phyloP scores from a whole-genome alignment of 2,329 filamentous ascomycete genomes.

The Sarocladium kiliense region DNA sequence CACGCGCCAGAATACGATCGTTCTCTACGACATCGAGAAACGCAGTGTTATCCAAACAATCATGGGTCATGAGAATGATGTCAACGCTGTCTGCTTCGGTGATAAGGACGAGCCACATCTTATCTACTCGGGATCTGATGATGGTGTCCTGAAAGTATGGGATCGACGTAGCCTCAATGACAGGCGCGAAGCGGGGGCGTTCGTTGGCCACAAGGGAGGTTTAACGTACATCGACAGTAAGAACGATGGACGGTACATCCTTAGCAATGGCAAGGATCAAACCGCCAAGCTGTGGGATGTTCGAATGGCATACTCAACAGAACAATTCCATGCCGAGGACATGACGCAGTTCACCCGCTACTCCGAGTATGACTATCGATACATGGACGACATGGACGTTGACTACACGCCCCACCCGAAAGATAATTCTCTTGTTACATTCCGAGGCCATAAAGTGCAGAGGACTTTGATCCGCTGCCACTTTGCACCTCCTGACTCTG shows the following conservation, averaged over 20 bases:
- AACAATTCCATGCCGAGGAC: slow-evolving; percentile 53
- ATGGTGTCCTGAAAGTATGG: slow-evolving; percentile 93
- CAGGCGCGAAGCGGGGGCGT: slow-evolving; percentile 62
- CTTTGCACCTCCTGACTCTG: slow-evolving; percentile 82
- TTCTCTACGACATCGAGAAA: slow-evolving; percentile 89
- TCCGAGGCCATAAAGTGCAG: slow-evolving; percentile 82
- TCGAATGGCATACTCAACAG: slow-evolving; percentile 77
- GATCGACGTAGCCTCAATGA: slow-evolving; percentile 90
- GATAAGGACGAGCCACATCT: slow-evolving; percentile 87
- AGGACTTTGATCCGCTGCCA: slow-evolving; percentile 92
- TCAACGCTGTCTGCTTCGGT: slow-evolving; percentile 95
- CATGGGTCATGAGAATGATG: slow-evolving; percentile 76
- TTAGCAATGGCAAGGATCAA: slow-evolving; percentile 94
- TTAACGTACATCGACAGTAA: slow-evolving; percentile 67
- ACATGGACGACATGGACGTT: slow-evolving; percentile 56
- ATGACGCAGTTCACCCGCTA: slow-evolving; percentile 46
- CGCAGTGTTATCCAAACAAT: slow-evolving; percentile 69
- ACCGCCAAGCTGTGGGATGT: slow-evolving; percentile 97
- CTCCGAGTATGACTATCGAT: slow-evolving; percentile 72
- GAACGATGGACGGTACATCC: slow-evolving; percentile 71
- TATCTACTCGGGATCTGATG: slow-evolving; percentile 92
- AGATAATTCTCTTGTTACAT: slow-evolving; percentile 91
- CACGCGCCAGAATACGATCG: slow-evolving; percentile 70
- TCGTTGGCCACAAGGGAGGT: slow-evolving; percentile 62
- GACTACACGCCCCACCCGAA: slow-evolving; percentile 61